phyloP scores from a whole-genome alignment of 371 early-diverging fungal species.

The Mucor racemosus region DNA sequence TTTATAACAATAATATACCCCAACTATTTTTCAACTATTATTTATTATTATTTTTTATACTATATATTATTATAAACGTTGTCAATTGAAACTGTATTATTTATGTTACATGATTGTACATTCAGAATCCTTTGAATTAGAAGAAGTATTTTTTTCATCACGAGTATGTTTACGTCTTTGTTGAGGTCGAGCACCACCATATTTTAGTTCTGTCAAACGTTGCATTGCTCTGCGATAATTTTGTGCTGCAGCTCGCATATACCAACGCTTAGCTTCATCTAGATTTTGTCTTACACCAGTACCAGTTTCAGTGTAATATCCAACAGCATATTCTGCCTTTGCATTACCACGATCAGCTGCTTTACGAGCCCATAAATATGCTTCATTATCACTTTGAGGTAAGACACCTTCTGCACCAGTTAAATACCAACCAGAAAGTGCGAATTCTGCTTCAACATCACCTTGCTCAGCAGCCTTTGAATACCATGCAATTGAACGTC shows the following conservation, averaged over 20 bases:
- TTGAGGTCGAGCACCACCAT: slow-evolving; percentile 52
- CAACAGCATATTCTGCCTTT: slow-evolving; percentile 91
- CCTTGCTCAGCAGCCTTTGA: slow-evolving; percentile 90
- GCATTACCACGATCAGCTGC: slow-evolving; percentile 85
- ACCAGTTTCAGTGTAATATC: slow-evolving; percentile 83
- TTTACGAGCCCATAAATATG: slow-evolving; percentile 86
- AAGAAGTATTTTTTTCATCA: slow-evolving; percentile 26
- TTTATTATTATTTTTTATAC: neutral
- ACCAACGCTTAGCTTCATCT: slow-evolving; percentile 81
- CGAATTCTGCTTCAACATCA: slow-evolving; percentile 82
- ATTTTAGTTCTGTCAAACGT: slow-evolving; percentile 75
- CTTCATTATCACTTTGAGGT: slow-evolving; percentile 81
- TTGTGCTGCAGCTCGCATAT: slow-evolving; percentile 77
- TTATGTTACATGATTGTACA: slow-evolving; percentile 48
- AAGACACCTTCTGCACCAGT: slow-evolving; percentile 84
- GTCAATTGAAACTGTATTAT: neutral
- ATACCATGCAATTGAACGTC: slow-evolving; percentile 95
- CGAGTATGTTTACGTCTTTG: slow-evolving; percentile 44
- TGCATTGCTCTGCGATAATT: slow-evolving; percentile 76
- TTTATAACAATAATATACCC: neutral
- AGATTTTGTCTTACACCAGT: slow-evolving; percentile 72
- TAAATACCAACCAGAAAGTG: slow-evolving; percentile 90
- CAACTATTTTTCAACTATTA: neutral
- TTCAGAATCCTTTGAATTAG: slow-evolving; percentile 41
- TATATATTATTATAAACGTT: neutral